Base-by-base conservation (phyloP, 805 yeast species). In the Alloascoidea africana region DNA sequence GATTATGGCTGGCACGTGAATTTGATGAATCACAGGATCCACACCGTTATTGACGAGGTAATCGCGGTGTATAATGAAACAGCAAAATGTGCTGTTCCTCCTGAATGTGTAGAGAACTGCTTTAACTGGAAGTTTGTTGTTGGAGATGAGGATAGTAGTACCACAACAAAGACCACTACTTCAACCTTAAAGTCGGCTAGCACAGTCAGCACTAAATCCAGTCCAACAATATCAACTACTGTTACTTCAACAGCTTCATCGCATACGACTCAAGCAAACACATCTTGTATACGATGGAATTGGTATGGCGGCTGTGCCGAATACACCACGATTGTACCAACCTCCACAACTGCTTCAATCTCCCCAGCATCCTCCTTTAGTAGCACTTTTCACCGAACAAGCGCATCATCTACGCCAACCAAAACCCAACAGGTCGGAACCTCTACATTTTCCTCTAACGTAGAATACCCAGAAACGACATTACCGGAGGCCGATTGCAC, bases 1-100 rank as follows among this genome's bases (percentile, higher is more conserved):
- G 97, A 91, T 47, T 61, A 69, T 44, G 96, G 96, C 2, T 89
- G 96, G 96, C 78, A 74, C 49, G 87, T 87, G 13, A 85, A 79
- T 48, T 59, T 91, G 56, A 64, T 82, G 44, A 85, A 89, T 55
- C 98, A 91, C 56, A 65, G 96, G 34, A 84, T 91, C 38, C 93
- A 82, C 48, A 80, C 86, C 0, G 94, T 91, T 2, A 84, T 91
- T 38, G 94, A 84, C 53, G 80, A 80, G n/a, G 70, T 91, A 4
- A 60, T 91, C 11, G 53, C 65, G 49, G 67, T 60, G 2, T 86
- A 87, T 54, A 86, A 89, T 45, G 71, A 66, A 33, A 81, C 93
- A 0, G 87, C 97, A 0, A 52, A 53, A 23, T 89, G 97, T 53
- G 62, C 59, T 14, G 68, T 65, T 15, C 82, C 86, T 5, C 81